phyloP scores from a whole-genome alignment of 305 asterid genomes.

The Fraxinus xanthoxyloides region DNA sequence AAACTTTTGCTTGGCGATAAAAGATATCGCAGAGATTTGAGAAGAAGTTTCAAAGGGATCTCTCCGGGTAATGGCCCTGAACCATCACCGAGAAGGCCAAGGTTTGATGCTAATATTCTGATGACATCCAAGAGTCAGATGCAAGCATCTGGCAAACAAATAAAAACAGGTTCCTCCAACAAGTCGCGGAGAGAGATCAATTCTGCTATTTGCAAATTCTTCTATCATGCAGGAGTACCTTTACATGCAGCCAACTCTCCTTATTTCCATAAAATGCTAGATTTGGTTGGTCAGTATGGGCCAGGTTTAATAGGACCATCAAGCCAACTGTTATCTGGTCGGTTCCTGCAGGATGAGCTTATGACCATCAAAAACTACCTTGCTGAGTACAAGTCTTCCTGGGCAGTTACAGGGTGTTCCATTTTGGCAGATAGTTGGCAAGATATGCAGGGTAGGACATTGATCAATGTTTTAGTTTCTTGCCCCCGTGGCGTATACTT shows the following conservation, averaged over 20 bases:
- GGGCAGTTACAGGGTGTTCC: conserved; percentile 93
- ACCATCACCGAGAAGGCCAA: conserved; percentile 49
- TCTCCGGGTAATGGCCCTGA: conserved; percentile 47
- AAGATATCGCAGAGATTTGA: conserved; percentile 51
- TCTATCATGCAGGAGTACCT: conserved; percentile 90
- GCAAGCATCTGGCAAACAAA: conserved; percentile 46
- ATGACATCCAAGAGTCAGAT: conserved; percentile 46
- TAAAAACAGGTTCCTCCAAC: conserved; percentile 52
- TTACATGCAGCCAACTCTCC: conserved; percentile 82
- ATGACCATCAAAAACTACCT: conserved; percentile 61
- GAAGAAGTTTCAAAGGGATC: conserved; percentile 52
- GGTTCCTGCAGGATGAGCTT: conserved; percentile 74
- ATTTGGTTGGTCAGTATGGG: conserved; percentile 75
- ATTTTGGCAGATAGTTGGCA: conserved; percentile 85
- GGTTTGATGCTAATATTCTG: conserved; percentile 47
- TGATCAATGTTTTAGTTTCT: conserved; percentile 77
- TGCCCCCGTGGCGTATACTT: conserved; percentile 91
- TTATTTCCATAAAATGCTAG: conserved; percentile 83
- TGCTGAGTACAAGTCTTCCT: conserved; percentile 75
- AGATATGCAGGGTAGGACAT: conserved; percentile 61
- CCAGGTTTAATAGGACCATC: conserved; percentile 65
- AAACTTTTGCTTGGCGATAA: conserved; percentile 52
- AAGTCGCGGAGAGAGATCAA: conserved; percentile 71
- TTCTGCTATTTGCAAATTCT: conserved; percentile 86
- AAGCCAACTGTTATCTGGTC: conserved; percentile 63